phyloP scores from a whole-genome alignment of 169 alveolate species.

The Miamiensis avidus region DNA sequence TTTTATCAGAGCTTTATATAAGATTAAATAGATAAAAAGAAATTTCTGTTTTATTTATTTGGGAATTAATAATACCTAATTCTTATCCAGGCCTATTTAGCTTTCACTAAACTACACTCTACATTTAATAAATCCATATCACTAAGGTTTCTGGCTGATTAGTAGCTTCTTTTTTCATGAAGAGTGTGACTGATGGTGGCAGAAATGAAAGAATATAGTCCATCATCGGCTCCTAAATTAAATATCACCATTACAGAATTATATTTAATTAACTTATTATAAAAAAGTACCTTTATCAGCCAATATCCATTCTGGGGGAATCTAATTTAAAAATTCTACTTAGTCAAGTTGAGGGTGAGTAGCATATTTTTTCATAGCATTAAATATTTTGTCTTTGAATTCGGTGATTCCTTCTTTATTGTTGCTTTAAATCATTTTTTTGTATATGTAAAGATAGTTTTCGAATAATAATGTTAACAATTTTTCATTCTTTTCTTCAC shows the following conservation, averaged over 20 bases:
- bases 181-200: conserved; percentile 3
- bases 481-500: conserved; percentile 25
- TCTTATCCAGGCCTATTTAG: conserved; percentile 20
- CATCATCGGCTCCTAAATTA: not conserved
- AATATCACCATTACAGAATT: too few relatives aligned
- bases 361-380: conserved; percentile 30
- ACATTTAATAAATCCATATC: conserved; percentile 23
- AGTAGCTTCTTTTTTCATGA: conserved; percentile 6
- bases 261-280: too few relatives aligned
- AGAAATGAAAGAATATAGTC: conserved; percentile 13
- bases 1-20: not conserved
- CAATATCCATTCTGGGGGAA: conserved; percentile 28
- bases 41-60: too few relatives aligned
- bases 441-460: conserved; percentile 9
- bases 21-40: too few relatives aligned
- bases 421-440: not conserved
- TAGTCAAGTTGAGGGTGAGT: conserved; percentile 30
- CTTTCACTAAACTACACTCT: conserved; percentile 1
- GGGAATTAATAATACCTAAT: too few relatives aligned
- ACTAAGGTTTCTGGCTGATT: conserved; percentile 15
- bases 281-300: conserved; percentile 21
- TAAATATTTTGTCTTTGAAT: not conserved
- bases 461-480: conserved; percentile 26
- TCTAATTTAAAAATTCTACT: conserved; percentile 23
- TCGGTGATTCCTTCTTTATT: conserved; percentile 8